Evolutionary conservation across 2,329 filamentous ascomycete species (phyloP).

Genomic region (Fonsecaea pugnacius): DNA sequence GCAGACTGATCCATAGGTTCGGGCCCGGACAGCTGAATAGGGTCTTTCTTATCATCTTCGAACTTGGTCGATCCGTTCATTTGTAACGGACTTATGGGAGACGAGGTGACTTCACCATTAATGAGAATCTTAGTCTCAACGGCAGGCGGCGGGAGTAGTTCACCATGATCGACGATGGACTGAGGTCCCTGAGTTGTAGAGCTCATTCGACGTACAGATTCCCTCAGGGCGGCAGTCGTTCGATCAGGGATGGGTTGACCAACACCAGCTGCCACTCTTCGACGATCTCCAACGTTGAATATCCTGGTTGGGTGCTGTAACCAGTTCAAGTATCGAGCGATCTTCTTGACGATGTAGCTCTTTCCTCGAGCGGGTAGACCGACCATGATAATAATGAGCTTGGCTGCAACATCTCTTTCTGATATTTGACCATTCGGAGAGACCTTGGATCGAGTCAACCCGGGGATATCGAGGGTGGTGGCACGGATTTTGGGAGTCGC

Average conservation of each 20-base stretch:
- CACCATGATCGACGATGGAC: conserved; percentile 39
- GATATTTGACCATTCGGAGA: conserved; percentile 95
- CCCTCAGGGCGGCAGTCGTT: conserved; percentile 45
- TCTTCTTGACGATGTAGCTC: conserved; percentile 98
- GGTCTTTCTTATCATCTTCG: conserved; percentile 19
- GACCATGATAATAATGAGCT: conserved; percentile 98
- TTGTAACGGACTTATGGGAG: conserved; percentile 28
- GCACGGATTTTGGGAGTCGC: conserved; percentile 82
- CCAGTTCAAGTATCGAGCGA: conserved; percentile 94
- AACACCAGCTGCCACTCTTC: conserved; percentile 75
- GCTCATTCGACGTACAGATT: conserved; percentile 51
- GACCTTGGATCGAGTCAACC: conserved; percentile 91
- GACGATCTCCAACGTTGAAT: conserved; percentile 94
- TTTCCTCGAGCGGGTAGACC: conserved; percentile 93
- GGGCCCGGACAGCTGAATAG: conserved; percentile 41
- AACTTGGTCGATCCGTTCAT: conserved; percentile 20
- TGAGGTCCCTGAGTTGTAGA: conserved; percentile 42
- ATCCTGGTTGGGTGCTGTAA: conserved; percentile 94
- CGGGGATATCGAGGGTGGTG: conserved; percentile 94
- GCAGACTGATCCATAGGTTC: conserved; percentile 83
- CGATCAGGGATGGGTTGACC: conserved; percentile 42
- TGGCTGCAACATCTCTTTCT: conserved; percentile 89
- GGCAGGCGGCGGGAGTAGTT: conserved; percentile 46
- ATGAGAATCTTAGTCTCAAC: conserved; percentile 62
- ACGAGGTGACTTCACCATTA: conserved; percentile 53